These are phyloP conservation scores for Eimeria maxima DNA, from an alignment of 169 alveolate genomes.

Conservation along the genomic window DNA sequence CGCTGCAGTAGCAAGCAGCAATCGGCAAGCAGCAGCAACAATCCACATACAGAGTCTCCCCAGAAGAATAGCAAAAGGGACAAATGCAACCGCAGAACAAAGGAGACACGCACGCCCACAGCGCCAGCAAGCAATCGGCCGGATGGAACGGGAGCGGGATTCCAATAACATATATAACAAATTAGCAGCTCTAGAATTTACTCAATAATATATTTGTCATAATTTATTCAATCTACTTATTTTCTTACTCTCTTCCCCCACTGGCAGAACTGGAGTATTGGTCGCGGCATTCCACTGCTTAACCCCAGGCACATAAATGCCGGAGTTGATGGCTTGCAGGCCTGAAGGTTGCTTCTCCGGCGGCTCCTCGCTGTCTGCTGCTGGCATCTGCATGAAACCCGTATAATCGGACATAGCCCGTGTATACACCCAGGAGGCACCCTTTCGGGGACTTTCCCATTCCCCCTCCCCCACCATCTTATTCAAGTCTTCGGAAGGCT, in stretches of 20 bases:
- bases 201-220: too few relatives aligned
- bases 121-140: too few relatives aligned
- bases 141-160: too few relatives aligned
- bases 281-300: conserved; percentile 30
- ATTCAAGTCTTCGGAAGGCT: neutral
- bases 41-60: too few relatives aligned
- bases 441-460: neutral
- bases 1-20: neutral
- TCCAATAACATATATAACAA: too few relatives aligned
- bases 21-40: neutral
- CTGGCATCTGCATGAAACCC: neutral
- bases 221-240: neutral
- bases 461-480: conserved; percentile 56
- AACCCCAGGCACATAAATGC: neutral
- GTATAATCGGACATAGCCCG: conserved; percentile 4
- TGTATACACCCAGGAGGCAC: conserved; percentile 7
- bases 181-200: too few relatives aligned
- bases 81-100: neutral
- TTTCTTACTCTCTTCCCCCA: conserved; percentile 25
- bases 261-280: conserved; percentile 3
- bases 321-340: neutral
- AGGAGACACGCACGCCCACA: neutral
- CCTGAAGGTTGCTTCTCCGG: conserved; percentile 12
- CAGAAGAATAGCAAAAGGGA: too few relatives aligned
- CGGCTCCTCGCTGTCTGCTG: neutral